These are phyloP conservation scores for Leptographium wingfieldii DNA, from an alignment of 2,329 filamentous ascomycete species.

Conservation along the genomic window DNA sequence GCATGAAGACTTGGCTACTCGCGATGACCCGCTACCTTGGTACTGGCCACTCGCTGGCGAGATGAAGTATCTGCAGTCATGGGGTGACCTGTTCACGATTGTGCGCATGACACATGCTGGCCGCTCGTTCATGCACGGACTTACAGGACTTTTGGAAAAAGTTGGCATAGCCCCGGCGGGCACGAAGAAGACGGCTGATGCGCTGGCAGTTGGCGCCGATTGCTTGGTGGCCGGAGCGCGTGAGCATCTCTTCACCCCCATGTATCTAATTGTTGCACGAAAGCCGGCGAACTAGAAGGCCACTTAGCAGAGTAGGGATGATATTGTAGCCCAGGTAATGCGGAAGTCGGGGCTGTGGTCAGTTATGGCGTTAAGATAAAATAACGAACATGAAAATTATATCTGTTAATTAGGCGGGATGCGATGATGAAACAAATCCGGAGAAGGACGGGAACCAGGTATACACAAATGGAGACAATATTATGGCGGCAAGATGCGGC, in stretches of 20 bases:
- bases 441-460: not conserved
- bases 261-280: conserved; percentile 92
- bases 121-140: conserved; percentile 59
- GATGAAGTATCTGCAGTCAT: conserved; percentile 67
- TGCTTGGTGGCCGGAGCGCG: conserved; percentile 75
- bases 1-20: conserved; percentile 75
- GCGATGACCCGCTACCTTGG: conserved; percentile 69
- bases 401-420: not conserved
- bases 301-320: too few species aligned
- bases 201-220: conserved; percentile 69
- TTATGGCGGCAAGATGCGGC: too few species aligned
- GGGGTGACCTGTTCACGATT: conserved; percentile 72
- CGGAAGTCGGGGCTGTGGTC: not conserved
- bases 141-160: conserved; percentile 65
- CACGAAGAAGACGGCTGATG: conserved; percentile 91
- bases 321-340: not conserved
- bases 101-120: conserved; percentile 81
- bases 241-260: conserved; percentile 91
- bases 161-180: conserved; percentile 65
- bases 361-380: not conserved
- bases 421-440: not conserved
- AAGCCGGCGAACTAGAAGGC: conserved; percentile 46
- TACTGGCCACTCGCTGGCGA: conserved; percentile 87
- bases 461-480: not conserved
- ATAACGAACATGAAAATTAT: not conserved